Percentiles rank a stretch among this genome's conserved stretches.
Evolutionary conservation across 2,329 filamentous ascomycete genomes (phyloP).

Genomic region (Chrysoporthe puriensis): DNA sequence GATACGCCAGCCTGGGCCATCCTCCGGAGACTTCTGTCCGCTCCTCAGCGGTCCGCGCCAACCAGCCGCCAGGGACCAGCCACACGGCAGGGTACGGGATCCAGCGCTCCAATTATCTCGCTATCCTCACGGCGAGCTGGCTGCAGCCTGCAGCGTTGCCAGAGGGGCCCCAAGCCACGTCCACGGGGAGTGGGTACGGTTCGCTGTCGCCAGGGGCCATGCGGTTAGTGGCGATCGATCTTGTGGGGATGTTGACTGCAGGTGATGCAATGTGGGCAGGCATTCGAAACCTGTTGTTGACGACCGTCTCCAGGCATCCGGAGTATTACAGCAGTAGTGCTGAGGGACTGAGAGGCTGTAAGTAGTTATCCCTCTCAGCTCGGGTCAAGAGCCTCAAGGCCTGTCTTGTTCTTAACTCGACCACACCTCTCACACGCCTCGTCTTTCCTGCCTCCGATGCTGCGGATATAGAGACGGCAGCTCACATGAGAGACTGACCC

Average conservation of each 20-base stretch:
- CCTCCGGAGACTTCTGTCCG: slow-evolving; percentile 17
- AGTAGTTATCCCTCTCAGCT: not conserved
- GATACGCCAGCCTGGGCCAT: too few species aligned
- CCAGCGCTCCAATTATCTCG: slow-evolving; percentile 14
- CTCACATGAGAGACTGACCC: too few species aligned
- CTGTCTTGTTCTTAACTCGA: not conserved
- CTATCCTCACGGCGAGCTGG: not conserved
- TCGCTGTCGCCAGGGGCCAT: not conserved
- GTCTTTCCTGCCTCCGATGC: too few species aligned
- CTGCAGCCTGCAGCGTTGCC: slow-evolving; percentile 17
- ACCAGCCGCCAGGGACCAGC: slow-evolving; percentile 17
- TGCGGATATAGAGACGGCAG: too few species aligned
- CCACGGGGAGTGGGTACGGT: not conserved
- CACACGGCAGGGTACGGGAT: slow-evolving; percentile 16
- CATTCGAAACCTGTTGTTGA: slow-evolving; percentile 9
- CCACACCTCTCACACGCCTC: not conserved
- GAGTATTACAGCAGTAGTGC: not conserved
- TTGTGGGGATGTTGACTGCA: not conserved
- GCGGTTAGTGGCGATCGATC: slow-evolving; percentile 4
- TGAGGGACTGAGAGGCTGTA: not conserved
- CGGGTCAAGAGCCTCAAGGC: not conserved
- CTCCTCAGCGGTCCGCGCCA: slow-evolving; percentile 15
- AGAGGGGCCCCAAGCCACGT: slow-evolving; percentile 11
- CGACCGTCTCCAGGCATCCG: too few species aligned
- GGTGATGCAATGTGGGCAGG: slow-evolving; percentile 23